Conservation (phyloP, 495 filamentous ascomycete genomes). For the Daldinia concentrica region DNA sequence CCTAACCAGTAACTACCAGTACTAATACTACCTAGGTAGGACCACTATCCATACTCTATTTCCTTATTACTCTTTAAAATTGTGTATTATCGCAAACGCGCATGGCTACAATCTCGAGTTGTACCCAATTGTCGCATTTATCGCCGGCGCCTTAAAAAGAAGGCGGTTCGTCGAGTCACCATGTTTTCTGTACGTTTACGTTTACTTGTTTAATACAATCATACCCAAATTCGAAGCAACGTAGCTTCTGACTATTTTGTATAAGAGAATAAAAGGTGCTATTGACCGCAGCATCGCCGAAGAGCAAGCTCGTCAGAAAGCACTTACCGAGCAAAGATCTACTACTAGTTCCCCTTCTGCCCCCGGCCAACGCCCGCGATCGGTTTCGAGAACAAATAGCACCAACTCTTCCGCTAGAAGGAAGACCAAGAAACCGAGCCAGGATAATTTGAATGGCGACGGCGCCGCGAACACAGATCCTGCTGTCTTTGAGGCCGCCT, state of each 20-base stretch:
- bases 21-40: too few relatives aligned
- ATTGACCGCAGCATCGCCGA: conserved; percentile 88
- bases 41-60: not conserved
- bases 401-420: conserved; percentile 39
- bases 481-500: conserved; percentile 82
- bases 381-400: conserved; percentile 64
- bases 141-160: conserved; percentile 10
- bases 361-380: conserved; percentile 60
- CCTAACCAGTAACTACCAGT: too few relatives aligned
- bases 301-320: conserved; percentile 81
- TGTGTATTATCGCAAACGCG: conserved; percentile 1
- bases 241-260: not conserved
- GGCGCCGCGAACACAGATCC: conserved; percentile 71
- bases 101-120: conserved; percentile 27
- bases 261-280: conserved; percentile 81
- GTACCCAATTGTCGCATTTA: conserved; percentile 19
- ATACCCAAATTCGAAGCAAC: not conserved
- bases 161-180: conserved; percentile 34
- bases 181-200: conserved; percentile 63
- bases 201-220: not conserved
- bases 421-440: conserved; percentile 60
- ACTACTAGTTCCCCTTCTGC: conserved; percentile 58
- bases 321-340: conserved; percentile 50
- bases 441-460: conserved; percentile 54
- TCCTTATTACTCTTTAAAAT: not conserved